Percentiles rank a stretch among this genome's conserved stretches.
These are phyloP conservation scores for Pseudogymnoascus sp. DNA, from an alignment of 2,329 filamentous ascomycete species.

Conservation along the genomic window DNA sequence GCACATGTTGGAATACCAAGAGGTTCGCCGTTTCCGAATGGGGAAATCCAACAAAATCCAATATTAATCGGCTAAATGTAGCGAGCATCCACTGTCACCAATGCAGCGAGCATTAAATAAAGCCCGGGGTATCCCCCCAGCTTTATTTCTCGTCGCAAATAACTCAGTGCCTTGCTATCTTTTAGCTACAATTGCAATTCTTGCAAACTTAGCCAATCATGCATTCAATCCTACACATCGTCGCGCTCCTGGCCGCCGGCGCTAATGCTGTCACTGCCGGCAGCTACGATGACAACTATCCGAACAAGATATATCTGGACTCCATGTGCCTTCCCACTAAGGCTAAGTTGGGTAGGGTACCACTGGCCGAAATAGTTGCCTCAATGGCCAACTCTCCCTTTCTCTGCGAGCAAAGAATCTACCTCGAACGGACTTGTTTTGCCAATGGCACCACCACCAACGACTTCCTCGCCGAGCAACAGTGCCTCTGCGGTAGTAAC, in stretches of 20 bases:
- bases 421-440: neutral
- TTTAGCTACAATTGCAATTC: neutral
- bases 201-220: neutral
- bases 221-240: neutral
- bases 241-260: neutral
- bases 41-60: neutral
- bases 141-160: neutral
- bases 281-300: neutral
- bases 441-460: constrained; percentile 8
- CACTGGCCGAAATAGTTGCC: neutral
- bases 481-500: constrained; percentile 12
- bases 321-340: neutral
- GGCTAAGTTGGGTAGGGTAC: too few species aligned
- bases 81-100: neutral
- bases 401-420: neutral
- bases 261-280: too few species aligned
- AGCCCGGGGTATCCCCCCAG: neutral
- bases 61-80: neutral
- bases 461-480: constrained; percentile 12
- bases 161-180: neutral
- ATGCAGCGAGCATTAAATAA: neutral
- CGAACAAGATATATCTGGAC: neutral
- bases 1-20: too few species aligned
- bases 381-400: neutral
- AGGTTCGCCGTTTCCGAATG: neutral